Percentiles rank a stretch among this genome's conserved stretches.
Conservation (phyloP, 1,284 basidiomycete genomes). For the Athelia psychrophila region DNA sequence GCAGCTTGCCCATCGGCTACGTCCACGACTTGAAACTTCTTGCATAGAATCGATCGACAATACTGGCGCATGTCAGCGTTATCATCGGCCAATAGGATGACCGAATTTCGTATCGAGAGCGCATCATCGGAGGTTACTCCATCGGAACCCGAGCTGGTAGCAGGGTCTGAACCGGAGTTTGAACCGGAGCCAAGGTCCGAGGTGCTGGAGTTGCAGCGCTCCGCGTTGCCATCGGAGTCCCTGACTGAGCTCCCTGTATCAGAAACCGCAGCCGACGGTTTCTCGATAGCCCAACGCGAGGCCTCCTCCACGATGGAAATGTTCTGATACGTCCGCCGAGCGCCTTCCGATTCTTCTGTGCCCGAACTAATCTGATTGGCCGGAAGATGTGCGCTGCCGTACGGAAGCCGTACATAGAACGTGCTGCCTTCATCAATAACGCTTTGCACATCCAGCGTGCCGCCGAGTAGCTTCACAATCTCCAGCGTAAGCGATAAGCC, state of each 20-base stretch:
- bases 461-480: slow-evolving; percentile 26
- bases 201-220: no score
- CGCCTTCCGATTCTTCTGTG: slow-evolving; percentile 6
- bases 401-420: slow-evolving; percentile 24
- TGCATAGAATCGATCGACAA: slow-evolving; percentile 21
- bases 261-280: slow-evolving; percentile 12
- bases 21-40: slow-evolving; percentile 27
- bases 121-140: slow-evolving; percentile 11
- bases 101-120: slow-evolving; percentile 7
- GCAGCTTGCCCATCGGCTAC: slow-evolving; percentile 8
- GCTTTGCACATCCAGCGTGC: slow-evolving; percentile 18
- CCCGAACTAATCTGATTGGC: slow-evolving; percentile 18
- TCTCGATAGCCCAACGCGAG: slow-evolving; percentile 18
- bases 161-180: no score
- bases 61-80: slow-evolving; percentile 23
- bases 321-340: slow-evolving; percentile 15
- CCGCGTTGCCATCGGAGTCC: no score
- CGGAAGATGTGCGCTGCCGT: slow-evolving; percentile 24
- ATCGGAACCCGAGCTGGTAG: slow-evolving; percentile 3
- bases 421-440: slow-evolving; percentile 16
- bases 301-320: slow-evolving; percentile 25
- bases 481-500: slow-evolving; percentile 28
- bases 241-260: no score
- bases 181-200: no score
- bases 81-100: slow-evolving; percentile 18